phyloP scores from a whole-genome alignment of 2,329 filamentous ascomycete genomes.

The Penicillium occitanis region DNA sequence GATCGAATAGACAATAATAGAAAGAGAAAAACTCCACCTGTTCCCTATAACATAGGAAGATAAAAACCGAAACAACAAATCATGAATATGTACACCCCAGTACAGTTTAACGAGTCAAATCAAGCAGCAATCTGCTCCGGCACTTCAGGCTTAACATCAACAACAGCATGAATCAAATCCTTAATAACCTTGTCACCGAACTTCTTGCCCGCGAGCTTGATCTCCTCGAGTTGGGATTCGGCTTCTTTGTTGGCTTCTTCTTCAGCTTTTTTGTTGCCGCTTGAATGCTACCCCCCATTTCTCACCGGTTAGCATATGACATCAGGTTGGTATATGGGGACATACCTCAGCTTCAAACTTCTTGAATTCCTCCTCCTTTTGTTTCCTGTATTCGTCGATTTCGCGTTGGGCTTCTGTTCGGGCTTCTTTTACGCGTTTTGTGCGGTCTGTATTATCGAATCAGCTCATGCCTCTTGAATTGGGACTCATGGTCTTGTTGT shows the following conservation, averaged over 20 bases:
- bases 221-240: slow-evolving; percentile 77
- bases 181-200: slow-evolving; percentile 76
- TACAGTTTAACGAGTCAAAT: not conserved
- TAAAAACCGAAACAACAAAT: not conserved
- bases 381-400: slow-evolving; percentile 84
- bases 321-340: not conserved
- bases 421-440: slow-evolving; percentile 95
- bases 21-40: not conserved
- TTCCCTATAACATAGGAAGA: slow-evolving; percentile 1
- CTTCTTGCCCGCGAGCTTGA: slow-evolving; percentile 76
- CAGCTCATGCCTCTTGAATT: slow-evolving; percentile 22
- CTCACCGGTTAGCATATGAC: not conserved
- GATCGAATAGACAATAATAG: not conserved
- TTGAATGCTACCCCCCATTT: slow-evolving; percentile 69
- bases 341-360: slow-evolving; percentile 79
- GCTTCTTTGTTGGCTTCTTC: slow-evolving; percentile 77
- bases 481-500: not conserved
- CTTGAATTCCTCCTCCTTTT: slow-evolving; percentile 94
- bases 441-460: slow-evolving; percentile 64
- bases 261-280: slow-evolving; percentile 82
- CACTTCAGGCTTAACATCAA: slow-evolving; percentile 74
- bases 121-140: slow-evolving; percentile 48
- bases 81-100: slow-evolving; percentile 1
- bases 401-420: slow-evolving; percentile 96
- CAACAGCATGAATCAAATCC: slow-evolving; percentile 80